Conservation (phyloP, 2,329 filamentous ascomycete genomes). For the Pseudogymnoascus sp. region DNA sequence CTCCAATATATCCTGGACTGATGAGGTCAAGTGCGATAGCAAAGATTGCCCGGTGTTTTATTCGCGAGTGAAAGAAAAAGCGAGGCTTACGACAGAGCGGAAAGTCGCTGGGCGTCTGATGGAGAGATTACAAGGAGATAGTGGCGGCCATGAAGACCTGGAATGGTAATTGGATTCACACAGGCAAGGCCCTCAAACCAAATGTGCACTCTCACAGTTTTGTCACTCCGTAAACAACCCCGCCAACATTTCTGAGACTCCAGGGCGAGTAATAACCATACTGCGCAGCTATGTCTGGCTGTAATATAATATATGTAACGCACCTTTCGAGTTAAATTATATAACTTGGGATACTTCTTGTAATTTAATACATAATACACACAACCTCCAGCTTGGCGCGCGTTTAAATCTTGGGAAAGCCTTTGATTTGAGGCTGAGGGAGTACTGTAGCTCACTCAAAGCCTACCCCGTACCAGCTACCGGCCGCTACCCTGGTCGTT, state of each 20-base stretch:
- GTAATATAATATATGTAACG: neutral
- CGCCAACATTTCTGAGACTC: neutral
- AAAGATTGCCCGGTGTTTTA: constrained; percentile 93
- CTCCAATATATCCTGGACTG: constrained; percentile 60
- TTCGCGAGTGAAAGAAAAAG: constrained; percentile 55
- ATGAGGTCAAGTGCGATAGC: constrained; percentile 80
- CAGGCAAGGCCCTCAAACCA: neutral
- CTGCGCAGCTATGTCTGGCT: neutral
- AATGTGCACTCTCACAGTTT: neutral
- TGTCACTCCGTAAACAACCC: neutral
- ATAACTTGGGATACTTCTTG: neutral
- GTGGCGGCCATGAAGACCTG: constrained; percentile 18
- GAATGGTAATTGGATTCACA: constrained; percentile 21
- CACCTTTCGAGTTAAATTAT: neutral
- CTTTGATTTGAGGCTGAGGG: neutral
- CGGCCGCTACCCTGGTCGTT: neutral
- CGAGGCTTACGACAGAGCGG: constrained; percentile 33
- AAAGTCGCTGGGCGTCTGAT: constrained; percentile 34
- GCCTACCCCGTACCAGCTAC: neutral
- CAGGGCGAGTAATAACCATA: neutral
- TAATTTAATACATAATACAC: neutral
- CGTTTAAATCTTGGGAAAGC: neutral
- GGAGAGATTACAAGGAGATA: constrained; percentile 30
- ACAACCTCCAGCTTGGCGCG: neutral
- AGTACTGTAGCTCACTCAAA: neutral